Evolutionary conservation across 2,329 filamentous ascomycete species (phyloP).

Genomic region (Escovopsis sp.): DNA sequence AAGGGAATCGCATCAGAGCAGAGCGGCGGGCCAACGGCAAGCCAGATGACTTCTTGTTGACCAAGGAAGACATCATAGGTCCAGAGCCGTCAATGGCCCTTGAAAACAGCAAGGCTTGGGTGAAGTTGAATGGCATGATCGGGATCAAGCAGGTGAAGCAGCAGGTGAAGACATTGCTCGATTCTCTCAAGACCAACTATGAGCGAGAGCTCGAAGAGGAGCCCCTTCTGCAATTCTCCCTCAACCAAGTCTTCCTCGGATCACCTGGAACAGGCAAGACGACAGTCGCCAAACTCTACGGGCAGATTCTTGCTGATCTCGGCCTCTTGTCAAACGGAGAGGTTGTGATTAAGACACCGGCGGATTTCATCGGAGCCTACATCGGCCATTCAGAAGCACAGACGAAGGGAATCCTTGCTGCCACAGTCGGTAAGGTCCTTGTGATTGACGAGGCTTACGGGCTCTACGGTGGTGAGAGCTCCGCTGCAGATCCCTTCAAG

Average conservation of each 20-base stretch:
- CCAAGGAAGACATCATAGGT: constrained; percentile 56
- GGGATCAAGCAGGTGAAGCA: constrained; percentile 50
- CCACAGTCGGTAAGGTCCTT: constrained; percentile 56
- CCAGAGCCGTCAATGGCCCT: constrained; percentile 46
- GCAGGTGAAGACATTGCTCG: constrained; percentile 41
- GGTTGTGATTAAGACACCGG: constrained; percentile 56
- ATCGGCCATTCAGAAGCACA: constrained; percentile 55
- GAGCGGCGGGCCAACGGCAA: constrained; percentile 25
- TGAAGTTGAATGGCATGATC: constrained; percentile 39
- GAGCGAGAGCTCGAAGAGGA: constrained; percentile 48
- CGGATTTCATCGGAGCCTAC: constrained; percentile 53
- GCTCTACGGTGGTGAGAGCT: constrained; percentile 28
- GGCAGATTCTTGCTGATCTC: constrained; percentile 50
- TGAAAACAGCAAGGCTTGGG: constrained; percentile 38
- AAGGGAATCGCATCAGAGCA: constrained; percentile 37
- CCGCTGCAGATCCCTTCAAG: constrained; percentile 31
- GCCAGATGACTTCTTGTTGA: constrained; percentile 45
- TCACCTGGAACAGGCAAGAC: constrained; percentile 66
- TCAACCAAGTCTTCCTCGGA: constrained; percentile 59
- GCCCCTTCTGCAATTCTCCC: constrained; percentile 39
- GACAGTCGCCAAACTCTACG: constrained; percentile 59
- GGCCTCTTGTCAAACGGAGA: constrained; percentile 55
- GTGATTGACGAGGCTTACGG: constrained; percentile 73
- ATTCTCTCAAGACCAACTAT: constrained; percentile 50
- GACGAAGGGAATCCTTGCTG: constrained; percentile 56